Evolutionary conservation across 345 rosid genomes (phyloP).

Genomic region (Populus pruinosa): DNA sequence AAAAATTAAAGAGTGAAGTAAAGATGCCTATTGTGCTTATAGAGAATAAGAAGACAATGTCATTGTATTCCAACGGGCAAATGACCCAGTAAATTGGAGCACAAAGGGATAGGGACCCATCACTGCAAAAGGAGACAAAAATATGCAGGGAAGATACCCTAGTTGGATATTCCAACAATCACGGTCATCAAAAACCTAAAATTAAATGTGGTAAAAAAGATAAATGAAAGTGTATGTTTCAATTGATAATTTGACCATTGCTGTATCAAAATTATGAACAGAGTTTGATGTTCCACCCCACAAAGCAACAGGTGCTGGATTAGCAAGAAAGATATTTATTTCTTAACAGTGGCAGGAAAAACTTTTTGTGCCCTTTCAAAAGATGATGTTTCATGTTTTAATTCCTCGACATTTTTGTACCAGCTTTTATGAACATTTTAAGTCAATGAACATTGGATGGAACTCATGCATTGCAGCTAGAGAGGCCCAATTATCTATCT

Average conservation of each 20-base stretch:
- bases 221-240: background rate
- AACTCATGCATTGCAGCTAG: background rate
- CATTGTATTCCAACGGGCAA: background rate
- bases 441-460: background rate
- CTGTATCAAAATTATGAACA: background rate
- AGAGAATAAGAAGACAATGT: background rate
- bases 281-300: background rate
- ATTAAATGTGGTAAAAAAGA: background rate
- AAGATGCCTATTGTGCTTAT: background rate
- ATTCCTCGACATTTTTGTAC: background rate
- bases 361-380: background rate
- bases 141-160: background rate
- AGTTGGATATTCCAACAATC: background rate
- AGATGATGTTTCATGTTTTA: background rate
- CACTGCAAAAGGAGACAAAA: background rate
- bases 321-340: background rate
- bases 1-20: background rate
- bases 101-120: conserved; percentile 5
- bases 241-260: background rate
- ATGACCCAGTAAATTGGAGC: background rate
- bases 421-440: background rate
- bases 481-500: background rate
- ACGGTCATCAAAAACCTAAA: background rate
- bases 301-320: background rate
- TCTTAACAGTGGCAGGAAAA: background rate